phyloP scores from a whole-genome alignment of 1,284 basidiomycete species.

The Sporisorium exsertum region DNA sequence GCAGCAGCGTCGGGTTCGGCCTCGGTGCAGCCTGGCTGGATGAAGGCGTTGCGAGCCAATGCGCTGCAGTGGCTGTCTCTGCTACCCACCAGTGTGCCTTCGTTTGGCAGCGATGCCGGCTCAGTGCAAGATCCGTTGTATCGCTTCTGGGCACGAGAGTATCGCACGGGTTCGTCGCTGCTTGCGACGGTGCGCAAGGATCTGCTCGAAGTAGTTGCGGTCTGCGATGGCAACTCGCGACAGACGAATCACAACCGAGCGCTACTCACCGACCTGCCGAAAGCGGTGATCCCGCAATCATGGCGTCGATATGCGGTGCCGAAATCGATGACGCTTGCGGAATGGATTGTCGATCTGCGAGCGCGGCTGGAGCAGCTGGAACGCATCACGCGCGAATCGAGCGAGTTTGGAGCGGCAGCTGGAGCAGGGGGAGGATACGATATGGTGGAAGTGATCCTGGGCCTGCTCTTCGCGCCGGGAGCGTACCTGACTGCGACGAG shows the following conservation, averaged over 20 bases:
- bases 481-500: constrained; percentile 68
- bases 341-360: constrained; percentile 63
- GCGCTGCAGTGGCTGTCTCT: constrained; percentile 53
- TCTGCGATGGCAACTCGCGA: constrained; percentile 51
- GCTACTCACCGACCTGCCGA: constrained; percentile 58
- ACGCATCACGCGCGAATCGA: constrained; percentile 26
- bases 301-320: constrained; percentile 61
- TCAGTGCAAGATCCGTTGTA: constrained; percentile 61
- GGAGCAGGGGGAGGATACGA: constrained; percentile 40
- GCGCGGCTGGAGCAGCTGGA: constrained; percentile 57
- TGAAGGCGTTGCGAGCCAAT: constrained; percentile 58
- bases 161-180: constrained; percentile 48
- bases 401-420: constrained; percentile 12
- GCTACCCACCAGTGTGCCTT: constrained; percentile 37
- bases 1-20: constrained; percentile 16
- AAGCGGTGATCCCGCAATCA: constrained; percentile 54
- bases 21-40: constrained; percentile 60
- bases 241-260: constrained; percentile 64
- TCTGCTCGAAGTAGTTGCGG: constrained; percentile 53
- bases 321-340: constrained; percentile 52
- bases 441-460: constrained; percentile 56
- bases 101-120: constrained; percentile 33
- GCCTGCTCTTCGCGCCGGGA: constrained; percentile 59
- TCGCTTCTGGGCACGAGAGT: constrained; percentile 68
- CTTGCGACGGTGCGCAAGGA: constrained; percentile 55